Percentiles rank a stretch among this genome's conserved stretches.
Evolutionary conservation across 257 asterid species (phyloP).

Genomic region (Plectranthus barbatus): DNA sequence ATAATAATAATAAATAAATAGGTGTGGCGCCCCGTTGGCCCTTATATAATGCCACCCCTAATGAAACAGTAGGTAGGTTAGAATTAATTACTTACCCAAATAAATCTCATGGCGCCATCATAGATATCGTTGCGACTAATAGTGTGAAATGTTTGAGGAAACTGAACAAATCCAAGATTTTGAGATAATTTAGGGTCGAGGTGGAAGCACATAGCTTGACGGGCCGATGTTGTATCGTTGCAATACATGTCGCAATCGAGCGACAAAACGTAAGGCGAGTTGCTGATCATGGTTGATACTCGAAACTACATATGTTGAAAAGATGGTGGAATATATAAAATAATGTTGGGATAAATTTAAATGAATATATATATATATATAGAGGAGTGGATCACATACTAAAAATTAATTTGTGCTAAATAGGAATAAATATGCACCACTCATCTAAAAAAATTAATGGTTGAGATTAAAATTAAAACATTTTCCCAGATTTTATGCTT

Average conservation of each 20-base stretch:
- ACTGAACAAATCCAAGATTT: slow-evolving; percentile 57
- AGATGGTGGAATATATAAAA: neutral
- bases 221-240: slow-evolving; percentile 36
- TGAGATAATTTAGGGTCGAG: slow-evolving; percentile 34
- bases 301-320: slow-evolving; percentile 37
- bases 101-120: slow-evolving; percentile 26
- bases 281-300: slow-evolving; percentile 58
- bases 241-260: slow-evolving; percentile 55
- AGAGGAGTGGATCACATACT: too few species aligned
- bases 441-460: too few species aligned
- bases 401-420: too few species aligned
- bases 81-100: slow-evolving; percentile 21
- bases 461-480: too few species aligned
- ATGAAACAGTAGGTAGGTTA: too few species aligned
- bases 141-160: slow-evolving; percentile 58
- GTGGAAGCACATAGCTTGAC: slow-evolving; percentile 55
- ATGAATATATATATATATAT: too few species aligned
- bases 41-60: too few species aligned
- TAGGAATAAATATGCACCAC: too few species aligned
- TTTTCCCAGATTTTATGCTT: too few species aligned
- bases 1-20: too few species aligned
- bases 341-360: too few species aligned
- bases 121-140: slow-evolving; percentile 42
- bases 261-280: slow-evolving; percentile 49
- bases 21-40: too few species aligned